Evolutionary conservation across 441 rosid genomes (phyloP).

Genomic region (Viola pubescens): DNA sequence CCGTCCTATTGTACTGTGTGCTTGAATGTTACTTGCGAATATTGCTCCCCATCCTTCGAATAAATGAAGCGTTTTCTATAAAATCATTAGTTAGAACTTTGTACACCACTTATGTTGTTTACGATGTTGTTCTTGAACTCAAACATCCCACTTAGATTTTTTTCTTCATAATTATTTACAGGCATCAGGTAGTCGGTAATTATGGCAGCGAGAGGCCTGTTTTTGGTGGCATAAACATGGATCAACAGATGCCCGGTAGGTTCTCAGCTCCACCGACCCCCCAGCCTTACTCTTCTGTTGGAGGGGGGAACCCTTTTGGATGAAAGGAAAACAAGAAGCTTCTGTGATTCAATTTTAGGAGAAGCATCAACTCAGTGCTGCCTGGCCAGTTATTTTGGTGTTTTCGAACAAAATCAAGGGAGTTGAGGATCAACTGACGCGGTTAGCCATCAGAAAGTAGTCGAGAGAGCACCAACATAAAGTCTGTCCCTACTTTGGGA

Average conservation of each 20-base stretch:
- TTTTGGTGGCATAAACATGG: conserved; percentile 28
- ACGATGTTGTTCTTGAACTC: neutral
- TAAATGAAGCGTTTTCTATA: neutral
- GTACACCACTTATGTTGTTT: neutral
- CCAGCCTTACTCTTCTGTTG: conserved; percentile 37
- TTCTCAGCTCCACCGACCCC: conserved; percentile 34
- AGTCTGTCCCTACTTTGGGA: conserved; percentile 6
- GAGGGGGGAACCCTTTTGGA: conserved; percentile 78
- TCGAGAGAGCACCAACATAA: no score
- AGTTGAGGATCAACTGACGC: no score
- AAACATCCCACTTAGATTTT: neutral
- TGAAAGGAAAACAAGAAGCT: conserved; percentile 19
- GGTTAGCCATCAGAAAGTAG: no score
- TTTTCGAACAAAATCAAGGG: neutral
- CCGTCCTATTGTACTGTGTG: neutral
- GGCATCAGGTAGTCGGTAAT: conserved; percentile 39
- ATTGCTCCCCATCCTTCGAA: neutral
- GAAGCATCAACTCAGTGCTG: conserved; percentile 37
- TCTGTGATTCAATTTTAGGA: conserved; percentile 4
- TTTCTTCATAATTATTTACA: conserved; percentile 16
- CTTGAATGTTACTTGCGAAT: neutral
- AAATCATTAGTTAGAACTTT: neutral
- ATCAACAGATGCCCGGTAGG: conserved; percentile 38
- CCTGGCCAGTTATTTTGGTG: conserved; percentile 32
- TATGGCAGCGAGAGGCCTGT: conserved; percentile 27